Evolutionary conservation across 768 basidiomycete species (phyloP), one percentile per base, ranked within the genome.

Genomic region (Amyloporia xantha): DNA sequence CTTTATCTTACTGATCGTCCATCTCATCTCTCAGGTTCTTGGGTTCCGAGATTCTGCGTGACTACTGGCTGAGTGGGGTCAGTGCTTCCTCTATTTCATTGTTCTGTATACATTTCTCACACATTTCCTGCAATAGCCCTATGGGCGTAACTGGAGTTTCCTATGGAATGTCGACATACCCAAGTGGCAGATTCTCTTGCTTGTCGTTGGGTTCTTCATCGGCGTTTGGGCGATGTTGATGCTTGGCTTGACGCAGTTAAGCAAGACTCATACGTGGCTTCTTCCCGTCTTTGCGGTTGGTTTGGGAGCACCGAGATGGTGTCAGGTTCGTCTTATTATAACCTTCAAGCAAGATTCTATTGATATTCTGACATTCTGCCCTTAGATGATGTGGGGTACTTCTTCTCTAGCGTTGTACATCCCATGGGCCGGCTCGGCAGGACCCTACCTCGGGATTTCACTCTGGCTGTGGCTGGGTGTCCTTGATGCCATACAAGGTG

Each of bases 391-490:
- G 41, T 96, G 93, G 93, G 92, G 93, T 59, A 93, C 91, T 7
- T 95, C 92, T 4, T 92, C 91, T 26, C 77, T 96, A 38, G 93
- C 90, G 3, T 69, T 93, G 13, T 96, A 95, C 63, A 85, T 96
- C 50, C 91, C 93, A 4, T 96, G 93, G 93, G 93, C 87, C 2
- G 91, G 93, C 10, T 62, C 62, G 10, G 81, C 75, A 3, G 93
- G 93, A 15, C 90, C 92, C 20, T 96, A 94, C 63, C 80, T 95
- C 48, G 91, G 91, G 37, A 78, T 91, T 24, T 86, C 85, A 23
- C 71, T 96, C 26, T 96, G 93, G 93, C 72, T 96, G 37, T 96
- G 93, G 93, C 76, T 96, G 9, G 93, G 93, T 59, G 93, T 96
- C 39, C 73, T 96, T 37, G 93, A 93, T 63, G 91, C 93, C 27